Evolutionary conservation across 768 basidiomycete species (phyloP), one percentile per base, ranked within the genome.

Genomic region (Pleurotus ostreatus): DNA sequence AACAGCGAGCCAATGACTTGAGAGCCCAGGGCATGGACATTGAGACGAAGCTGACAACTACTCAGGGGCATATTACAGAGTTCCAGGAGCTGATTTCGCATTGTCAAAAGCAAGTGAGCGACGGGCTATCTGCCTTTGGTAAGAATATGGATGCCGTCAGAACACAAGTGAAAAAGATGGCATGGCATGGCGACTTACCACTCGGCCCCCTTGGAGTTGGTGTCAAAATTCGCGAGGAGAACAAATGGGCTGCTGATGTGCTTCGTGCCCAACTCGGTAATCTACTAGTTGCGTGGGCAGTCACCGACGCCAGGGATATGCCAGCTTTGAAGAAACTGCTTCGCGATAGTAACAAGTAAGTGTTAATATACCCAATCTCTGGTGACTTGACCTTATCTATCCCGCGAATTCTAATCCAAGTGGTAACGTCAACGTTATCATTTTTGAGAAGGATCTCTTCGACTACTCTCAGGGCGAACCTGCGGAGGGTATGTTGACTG

Each of bases 391-490:
- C 26, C 41, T 37, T 20, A 20, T 4, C 37, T 54, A 34, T n/a
- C 45, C 9, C 26, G 22, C 40, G 47, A 46, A 38, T 40, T 6
- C 49, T 49, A 51, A 11, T 44, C 25, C 13, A 58, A 89, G 88
- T 60, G 55, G 41, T 7, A 67, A 78, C 20, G 72, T 68, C 20
- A 71, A 70, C 5, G 83, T 94, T 58, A 77, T 90, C 61, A 83
- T 88, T 52, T 78, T 81, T 20, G 77, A 81, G 56, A 84, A 78
- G 39, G 93, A 95, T 63, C 61, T 90, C 40, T 98, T 97, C 66
- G 92, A 97, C 64, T 95, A 82, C 62, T 76, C 77, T 38, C 57
- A 61, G 1, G 94, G 94, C 23, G 93, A 96, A 64, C 86, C 89
- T 9, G 78, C 80, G 2, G 65, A 65, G 16, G 57, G 78, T 18